Evolutionary conservation across 441 rosid species (phyloP).

Genomic region (Isatis lusitanica): DNA sequence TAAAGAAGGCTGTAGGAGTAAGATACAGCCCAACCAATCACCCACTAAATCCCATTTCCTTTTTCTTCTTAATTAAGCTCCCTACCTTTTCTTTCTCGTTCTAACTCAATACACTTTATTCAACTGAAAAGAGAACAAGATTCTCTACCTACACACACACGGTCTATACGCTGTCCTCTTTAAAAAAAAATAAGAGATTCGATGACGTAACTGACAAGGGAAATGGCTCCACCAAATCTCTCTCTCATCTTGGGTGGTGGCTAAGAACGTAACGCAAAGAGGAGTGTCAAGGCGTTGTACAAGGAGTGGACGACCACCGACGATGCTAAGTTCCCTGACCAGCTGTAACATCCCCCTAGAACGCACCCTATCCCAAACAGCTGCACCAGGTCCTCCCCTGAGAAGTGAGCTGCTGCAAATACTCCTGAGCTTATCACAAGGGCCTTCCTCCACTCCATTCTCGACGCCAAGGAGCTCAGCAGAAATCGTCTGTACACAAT

Average conservation of each 20-base stretch:
- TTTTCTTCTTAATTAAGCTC: not conserved
- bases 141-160: constrained; percentile 17
- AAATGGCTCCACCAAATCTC: not conserved
- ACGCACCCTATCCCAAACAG: constrained; percentile 64
- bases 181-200: not conserved
- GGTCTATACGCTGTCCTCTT: constrained; percentile 26
- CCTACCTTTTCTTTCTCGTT: not conserved
- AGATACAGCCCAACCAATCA: too few relatives aligned
- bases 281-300: constrained; percentile 69
- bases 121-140: not conserved
- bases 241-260: not conserved
- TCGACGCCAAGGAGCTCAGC: constrained; percentile 57
- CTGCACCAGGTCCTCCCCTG: constrained; percentile 60
- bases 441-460: constrained; percentile 65
- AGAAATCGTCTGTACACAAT: constrained; percentile 77
- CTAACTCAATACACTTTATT: not conserved
- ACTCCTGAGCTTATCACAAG: constrained; percentile 58
- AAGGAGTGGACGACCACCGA: constrained; percentile 65
- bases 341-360: constrained; percentile 67
- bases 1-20: too few relatives aligned
- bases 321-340: constrained; percentile 73
- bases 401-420: constrained; percentile 78
- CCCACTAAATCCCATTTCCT: too few relatives aligned
- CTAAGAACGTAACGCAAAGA: constrained; percentile 14
- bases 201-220: not conserved